Evolutionary conservation across 2,329 filamentous ascomycete genomes (phyloP), one percentile per base, ranked within the genome.

Genomic region (Phialocephala sp.): DNA sequence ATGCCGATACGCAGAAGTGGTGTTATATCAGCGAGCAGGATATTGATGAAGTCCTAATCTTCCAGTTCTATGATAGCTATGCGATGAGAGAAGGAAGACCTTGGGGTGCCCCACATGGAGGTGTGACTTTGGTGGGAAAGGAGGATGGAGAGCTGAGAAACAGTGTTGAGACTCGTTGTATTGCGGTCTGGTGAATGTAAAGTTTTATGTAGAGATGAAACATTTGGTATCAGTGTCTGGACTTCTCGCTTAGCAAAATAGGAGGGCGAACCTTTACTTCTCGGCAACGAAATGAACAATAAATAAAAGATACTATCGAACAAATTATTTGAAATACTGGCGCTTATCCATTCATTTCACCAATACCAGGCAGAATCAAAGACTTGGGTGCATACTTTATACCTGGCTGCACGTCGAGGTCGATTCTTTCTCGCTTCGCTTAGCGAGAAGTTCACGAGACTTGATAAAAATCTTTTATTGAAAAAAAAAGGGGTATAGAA

Each of bases 21-120:
- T 59, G 59, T 36, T 65, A 41, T 36, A 61, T 61, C 39, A 59
- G 50, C n/a, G 52, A 65, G 4, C 59, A 62, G 24, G 32, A 62
- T 24, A 43, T 59, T 39, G 63, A 65, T 54, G 63, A 65, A 41
- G 41, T 65, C 32, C 18, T 61, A 8, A 39, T 65, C 4, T 52
- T 65, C 14, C 59, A 62, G 32, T 65, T 65, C 27, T 62, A 52
- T 58, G 59, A 61, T 41, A 65, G 59, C 37, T 55, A 55, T 50
- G 57, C 62, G 20, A 41, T 55, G 15, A 47, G 59, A 50, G 59
- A 65, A 35, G 32, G 58, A 5, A 57, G 58, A 35, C 41, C 59
- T 27, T 57, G 59, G 63, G 59, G 39, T 52, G 54, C 58, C 2
- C 59, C 63, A 2, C 63, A 65, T 35, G 52, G 58, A 5, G 57